phyloP scores from a whole-genome alignment of 192 early-diverging fungal genomes.

The Podila horticola region DNA sequence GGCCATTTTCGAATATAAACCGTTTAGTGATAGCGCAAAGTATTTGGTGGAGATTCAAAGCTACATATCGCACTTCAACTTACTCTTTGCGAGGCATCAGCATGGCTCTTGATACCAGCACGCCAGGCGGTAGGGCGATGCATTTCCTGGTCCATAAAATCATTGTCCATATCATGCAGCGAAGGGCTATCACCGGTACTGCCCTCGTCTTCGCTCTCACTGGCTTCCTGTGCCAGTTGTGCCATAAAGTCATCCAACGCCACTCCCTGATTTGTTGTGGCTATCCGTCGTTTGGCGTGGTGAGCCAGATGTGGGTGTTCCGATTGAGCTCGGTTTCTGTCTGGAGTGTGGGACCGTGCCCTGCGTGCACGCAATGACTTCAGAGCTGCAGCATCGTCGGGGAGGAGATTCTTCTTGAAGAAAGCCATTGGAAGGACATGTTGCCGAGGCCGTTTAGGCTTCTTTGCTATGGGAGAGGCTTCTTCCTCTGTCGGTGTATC shows the following conservation, averaged over 20 bases:
- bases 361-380: constrained; percentile 11
- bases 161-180: neutral
- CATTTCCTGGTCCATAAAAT: neutral
- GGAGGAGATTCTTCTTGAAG: constrained; percentile 19
- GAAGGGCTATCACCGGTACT: neutral
- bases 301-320: constrained; percentile 14
- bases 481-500: neutral
- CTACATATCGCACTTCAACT: too few relatives aligned
- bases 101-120: too few relatives aligned
- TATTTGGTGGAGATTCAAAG: too few relatives aligned
- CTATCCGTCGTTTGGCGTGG: constrained; percentile 34
- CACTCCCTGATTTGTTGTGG: constrained; percentile 1
- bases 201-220: constrained; percentile 11
- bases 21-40: too few relatives aligned
- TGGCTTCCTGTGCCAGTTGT: constrained; percentile 17
- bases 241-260: constrained; percentile 26
- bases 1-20: too few relatives aligned
- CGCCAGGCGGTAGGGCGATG: too few relatives aligned
- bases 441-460: neutral
- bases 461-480: neutral
- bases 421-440: constrained; percentile 31
- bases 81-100: too few relatives aligned
- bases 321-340: neutral
- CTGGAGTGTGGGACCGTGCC: neutral
- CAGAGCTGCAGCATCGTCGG: constrained; percentile 15